These are phyloP conservation scores for Phytopythium helicoides DNA, from an alignment of 352 stramenopile species.

Conservation along the genomic window DNA sequence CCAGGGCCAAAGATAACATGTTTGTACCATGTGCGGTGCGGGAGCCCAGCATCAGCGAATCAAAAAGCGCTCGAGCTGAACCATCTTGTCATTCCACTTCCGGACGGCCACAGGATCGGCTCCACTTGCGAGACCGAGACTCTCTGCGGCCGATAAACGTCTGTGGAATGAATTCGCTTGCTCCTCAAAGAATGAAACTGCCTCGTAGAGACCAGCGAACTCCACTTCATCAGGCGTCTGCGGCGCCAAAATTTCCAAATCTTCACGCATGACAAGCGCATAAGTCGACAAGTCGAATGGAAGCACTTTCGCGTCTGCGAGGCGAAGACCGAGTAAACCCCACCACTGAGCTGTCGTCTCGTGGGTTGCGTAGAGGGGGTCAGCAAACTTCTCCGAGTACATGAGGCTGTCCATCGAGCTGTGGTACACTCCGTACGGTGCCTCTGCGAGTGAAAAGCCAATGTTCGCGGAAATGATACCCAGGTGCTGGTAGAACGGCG, in stretches of 20 bases:
- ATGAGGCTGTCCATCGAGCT: slow-evolving; percentile 84
- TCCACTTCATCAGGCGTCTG: too few species aligned
- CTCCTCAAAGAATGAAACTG: slow-evolving; percentile 11
- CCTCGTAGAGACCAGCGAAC: slow-evolving; percentile 23
- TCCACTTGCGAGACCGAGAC: too few species aligned
- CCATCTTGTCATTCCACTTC: slow-evolving; percentile 41
- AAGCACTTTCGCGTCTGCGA: slow-evolving; percentile 53
- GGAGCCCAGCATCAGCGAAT: slow-evolving; percentile 27
- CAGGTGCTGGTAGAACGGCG: slow-evolving; percentile 84
- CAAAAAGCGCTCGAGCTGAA: slow-evolving; percentile 34
- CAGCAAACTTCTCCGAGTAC: slow-evolving; percentile 57
- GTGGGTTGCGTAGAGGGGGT: slow-evolving; percentile 61
- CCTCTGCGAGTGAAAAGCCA: slow-evolving; percentile 17
- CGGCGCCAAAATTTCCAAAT: too few species aligned
- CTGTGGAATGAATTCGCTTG: slow-evolving; percentile 39
- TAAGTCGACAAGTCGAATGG: slow-evolving; percentile 77
- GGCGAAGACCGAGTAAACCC: slow-evolving; percentile 50
- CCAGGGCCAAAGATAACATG: slow-evolving; percentile 52
- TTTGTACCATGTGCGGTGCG: slow-evolving; percentile 43
- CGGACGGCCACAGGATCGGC: too few species aligned
- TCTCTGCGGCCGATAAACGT: too few species aligned
- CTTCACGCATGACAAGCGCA: slow-evolving; percentile 50
- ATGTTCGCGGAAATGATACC: slow-evolving; percentile 69
- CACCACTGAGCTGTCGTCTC: slow-evolving; percentile 51
- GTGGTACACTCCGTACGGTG: slow-evolving; percentile 77